A percentile compares a stretch with the other conserved stretches of the same genome.
Conservation (phyloP, 2,329 filamentous ascomycete species). For the Apiospora phragmitis region DNA sequence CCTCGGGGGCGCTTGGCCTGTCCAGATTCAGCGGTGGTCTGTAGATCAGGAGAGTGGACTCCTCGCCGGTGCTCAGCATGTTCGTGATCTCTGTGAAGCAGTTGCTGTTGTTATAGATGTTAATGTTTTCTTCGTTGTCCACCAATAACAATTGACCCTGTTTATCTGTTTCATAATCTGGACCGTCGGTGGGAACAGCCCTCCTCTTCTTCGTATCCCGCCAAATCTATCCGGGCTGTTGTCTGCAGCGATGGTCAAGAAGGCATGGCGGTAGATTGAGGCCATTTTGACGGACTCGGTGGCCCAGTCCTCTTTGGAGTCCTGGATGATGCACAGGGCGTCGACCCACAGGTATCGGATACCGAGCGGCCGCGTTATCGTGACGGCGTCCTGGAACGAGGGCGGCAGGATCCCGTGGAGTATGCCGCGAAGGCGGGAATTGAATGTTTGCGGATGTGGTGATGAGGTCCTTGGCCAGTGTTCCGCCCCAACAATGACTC, state of each 20-base stretch:
- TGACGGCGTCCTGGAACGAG: conserved; percentile 17
- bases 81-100: not conserved
- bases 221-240: not conserved
- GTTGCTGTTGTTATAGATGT: not conserved
- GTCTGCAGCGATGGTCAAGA: not conserved
- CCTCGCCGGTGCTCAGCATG: not conserved
- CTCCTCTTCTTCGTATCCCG: not conserved
- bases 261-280: not conserved
- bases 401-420: not conserved
- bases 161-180: not conserved
- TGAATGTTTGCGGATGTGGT: not conserved
- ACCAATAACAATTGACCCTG: not conserved
- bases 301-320: conserved; percentile 19
- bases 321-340: conserved; percentile 27
- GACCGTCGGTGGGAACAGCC: not conserved
- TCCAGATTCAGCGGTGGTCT: not conserved
- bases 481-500: conserved; percentile 12
- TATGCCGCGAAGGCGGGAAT: not conserved
- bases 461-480: not conserved
- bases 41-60: not conserved
- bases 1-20: not conserved
- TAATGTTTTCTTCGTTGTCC: no score
- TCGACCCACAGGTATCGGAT: conserved; percentile 28
- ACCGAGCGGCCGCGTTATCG: conserved; percentile 16
- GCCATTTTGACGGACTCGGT: conserved; percentile 7